Percentiles rank a stretch among this genome's conserved stretches.
Evolutionary conservation across 1,139 yeast species (phyloP).

Genomic region (Scheffersomyces segobiensis): DNA sequence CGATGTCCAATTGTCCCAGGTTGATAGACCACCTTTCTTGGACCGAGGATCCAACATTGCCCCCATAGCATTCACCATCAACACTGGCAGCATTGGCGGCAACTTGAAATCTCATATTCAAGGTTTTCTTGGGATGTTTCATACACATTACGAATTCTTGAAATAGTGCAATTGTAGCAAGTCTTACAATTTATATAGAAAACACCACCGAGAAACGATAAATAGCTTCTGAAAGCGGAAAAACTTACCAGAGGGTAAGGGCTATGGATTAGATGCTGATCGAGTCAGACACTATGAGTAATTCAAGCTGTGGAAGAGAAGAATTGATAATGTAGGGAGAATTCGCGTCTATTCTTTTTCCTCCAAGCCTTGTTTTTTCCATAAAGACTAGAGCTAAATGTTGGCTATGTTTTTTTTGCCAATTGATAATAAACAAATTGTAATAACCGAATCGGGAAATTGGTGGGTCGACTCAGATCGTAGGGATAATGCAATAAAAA

Average conservation of each 20-base stretch:
- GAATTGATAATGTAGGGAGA: neutral
- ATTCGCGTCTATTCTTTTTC: neutral
- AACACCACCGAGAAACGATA: neutral
- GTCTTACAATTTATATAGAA: neutral
- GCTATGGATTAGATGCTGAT: neutral
- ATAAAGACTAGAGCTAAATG: neutral
- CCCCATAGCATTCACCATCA: neutral
- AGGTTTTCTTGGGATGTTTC: neutral
- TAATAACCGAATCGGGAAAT: neutral
- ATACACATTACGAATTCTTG: neutral
- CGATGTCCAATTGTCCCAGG: neutral
- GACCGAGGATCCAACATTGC: neutral
- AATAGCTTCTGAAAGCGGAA: neutral
- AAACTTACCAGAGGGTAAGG: too few species aligned
- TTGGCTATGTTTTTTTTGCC: neutral
- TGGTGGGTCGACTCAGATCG: too few species aligned
- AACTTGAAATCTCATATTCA: neutral
- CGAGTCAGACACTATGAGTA: neutral
- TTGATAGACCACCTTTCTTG: neutral
- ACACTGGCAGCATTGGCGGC: neutral
- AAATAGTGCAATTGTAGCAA: neutral
- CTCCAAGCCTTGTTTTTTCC: neutral
- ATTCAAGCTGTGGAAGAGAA: neutral
- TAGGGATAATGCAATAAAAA: neutral
- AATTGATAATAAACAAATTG: neutral